phyloP scores from a whole-genome alignment of 2,329 filamentous ascomycete genomes.

The Elsinoe arachidis region DNA sequence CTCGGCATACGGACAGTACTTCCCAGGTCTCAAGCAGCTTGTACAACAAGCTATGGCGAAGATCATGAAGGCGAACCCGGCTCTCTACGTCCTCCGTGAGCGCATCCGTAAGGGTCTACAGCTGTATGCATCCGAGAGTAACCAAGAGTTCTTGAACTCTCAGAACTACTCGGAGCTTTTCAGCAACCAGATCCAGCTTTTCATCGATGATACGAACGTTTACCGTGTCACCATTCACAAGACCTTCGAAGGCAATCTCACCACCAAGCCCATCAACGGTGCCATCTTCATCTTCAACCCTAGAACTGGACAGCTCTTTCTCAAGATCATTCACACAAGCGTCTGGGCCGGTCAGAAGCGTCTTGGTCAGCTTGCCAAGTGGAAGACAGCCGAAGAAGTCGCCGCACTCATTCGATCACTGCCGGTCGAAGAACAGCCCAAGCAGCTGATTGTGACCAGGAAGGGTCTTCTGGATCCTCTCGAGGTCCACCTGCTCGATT shows the following conservation, averaged over 20 bases:
- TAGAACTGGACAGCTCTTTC: slow-evolving; percentile 91
- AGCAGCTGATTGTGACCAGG: slow-evolving; percentile 94
- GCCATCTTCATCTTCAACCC: slow-evolving; percentile 99
- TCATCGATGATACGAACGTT: slow-evolving; percentile 98
- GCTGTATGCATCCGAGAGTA: slow-evolving; percentile 95
- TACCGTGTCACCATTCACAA: slow-evolving; percentile 99
- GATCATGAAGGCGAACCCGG: slow-evolving; percentile 99
- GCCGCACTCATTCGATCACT: slow-evolving; percentile 91
- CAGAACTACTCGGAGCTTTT: slow-evolving; percentile 99
- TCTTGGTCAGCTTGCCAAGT: slow-evolving; percentile 95
- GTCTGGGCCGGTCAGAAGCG: slow-evolving; percentile 99
- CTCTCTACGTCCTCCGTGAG: slow-evolving; percentile 89
- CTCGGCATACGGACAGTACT: slow-evolving; percentile 97
- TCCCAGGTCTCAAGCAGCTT: slow-evolving; percentile 90
- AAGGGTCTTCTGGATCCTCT: slow-evolving; percentile 96
- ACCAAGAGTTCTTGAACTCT: slow-evolving; percentile 97
- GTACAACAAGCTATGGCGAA: slow-evolving; percentile 98
- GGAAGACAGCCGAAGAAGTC: slow-evolving; percentile 99
- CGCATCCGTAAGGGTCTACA: slow-evolving; percentile 98
- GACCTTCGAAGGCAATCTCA: slow-evolving; percentile 98
- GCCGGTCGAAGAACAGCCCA: slow-evolving; percentile 95
- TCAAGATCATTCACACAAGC: slow-evolving; percentile 99
- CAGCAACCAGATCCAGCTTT: slow-evolving; percentile 97
- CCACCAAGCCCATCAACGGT: slow-evolving; percentile 98
- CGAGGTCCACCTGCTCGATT: slow-evolving; percentile 93